A percentile compares a stretch with the other conserved stretches of the same genome.
These are phyloP conservation scores for Phytophthora idaei DNA, from an alignment of 352 stramenopile species.

Conservation along the genomic window DNA sequence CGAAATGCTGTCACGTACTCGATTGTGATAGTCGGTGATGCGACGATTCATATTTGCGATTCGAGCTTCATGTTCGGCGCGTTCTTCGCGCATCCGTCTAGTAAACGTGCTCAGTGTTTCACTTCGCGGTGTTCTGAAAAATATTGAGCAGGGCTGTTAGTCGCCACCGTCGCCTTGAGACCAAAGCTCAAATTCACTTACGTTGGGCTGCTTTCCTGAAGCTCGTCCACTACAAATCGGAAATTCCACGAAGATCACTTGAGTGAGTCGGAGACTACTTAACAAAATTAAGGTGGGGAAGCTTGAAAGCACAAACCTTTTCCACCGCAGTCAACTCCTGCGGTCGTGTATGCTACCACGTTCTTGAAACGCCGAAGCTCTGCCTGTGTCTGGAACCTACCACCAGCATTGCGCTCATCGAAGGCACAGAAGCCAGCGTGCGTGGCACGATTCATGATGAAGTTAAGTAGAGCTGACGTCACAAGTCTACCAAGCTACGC, in stretches of 20 bases:
- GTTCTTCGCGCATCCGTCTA: constrained; percentile 62
- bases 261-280: neutral
- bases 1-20: constrained; percentile 34
- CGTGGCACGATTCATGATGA: constrained; percentile 59
- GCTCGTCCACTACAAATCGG: constrained; percentile 39
- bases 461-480: neutral
- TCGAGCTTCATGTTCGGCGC: constrained; percentile 58
- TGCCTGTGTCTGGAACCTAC: constrained; percentile 73
- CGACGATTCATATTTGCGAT: constrained; percentile 85
- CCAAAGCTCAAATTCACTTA: constrained; percentile 21
- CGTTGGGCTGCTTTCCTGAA: constrained; percentile 50
- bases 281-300: neutral
- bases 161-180: neutral
- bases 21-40: constrained; percentile 80
- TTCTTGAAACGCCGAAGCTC: constrained; percentile 83
- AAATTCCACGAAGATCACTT: neutral
- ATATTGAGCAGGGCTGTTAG: neutral
- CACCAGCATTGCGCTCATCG: constrained; percentile 78
- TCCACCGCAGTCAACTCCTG: constrained; percentile 60
- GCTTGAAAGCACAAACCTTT: constrained; percentile 40
- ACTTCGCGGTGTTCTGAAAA: constrained; percentile 47
- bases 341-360: constrained; percentile 54
- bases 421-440: constrained; percentile 77
- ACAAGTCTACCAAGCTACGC: too few relatives aligned
- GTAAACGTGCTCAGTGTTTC: constrained; percentile 62